Conservation (phyloP, 2,329 filamentous ascomycete species). For the Trichophyton mentagrophytes region DNA sequence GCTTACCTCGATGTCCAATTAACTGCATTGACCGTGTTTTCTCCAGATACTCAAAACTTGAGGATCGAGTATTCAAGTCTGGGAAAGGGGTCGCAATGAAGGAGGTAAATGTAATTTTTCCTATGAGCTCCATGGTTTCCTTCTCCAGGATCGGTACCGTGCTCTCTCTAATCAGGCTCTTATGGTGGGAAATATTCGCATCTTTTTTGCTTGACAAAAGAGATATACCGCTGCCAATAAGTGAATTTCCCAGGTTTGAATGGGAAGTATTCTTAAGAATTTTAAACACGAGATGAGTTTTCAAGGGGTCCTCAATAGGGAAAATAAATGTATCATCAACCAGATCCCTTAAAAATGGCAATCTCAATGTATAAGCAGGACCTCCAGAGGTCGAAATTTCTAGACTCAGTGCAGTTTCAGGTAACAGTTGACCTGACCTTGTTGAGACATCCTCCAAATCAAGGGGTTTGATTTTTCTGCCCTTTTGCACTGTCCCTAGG, state of each 20-base stretch:
- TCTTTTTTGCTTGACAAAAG: conserved; percentile 17
- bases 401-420: conserved; percentile 7
- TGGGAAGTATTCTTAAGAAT: conserved; percentile 10
- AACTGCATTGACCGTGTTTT: conserved; percentile 10
- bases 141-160: conserved; percentile 24
- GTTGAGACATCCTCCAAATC: conserved; percentile 2
- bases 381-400: conserved; percentile 7
- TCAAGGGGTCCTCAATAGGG: conserved; percentile 8
- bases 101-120: conserved; percentile 26
- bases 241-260: conserved; percentile 2
- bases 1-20: conserved; percentile 26
- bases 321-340: conserved; percentile 17
- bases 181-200: conserved; percentile 19
- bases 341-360: conserved; percentile 19
- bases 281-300: conserved; percentile 14
- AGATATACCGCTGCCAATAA: conserved; percentile 21
- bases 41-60: background rate
- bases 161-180: conserved; percentile 24
- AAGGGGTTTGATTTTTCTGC: conserved; percentile 8
- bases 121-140: conserved; percentile 19
- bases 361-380: conserved; percentile 7
- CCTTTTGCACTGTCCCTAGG: conserved; percentile 14
- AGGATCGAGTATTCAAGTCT: conserved; percentile 5
- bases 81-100: conserved; percentile 20
- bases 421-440: background rate